These are phyloP conservation scores for Cryptococcus sp. DNA, from an alignment of 1,284 basidiomycete genomes.

Conservation along the genomic window DNA sequence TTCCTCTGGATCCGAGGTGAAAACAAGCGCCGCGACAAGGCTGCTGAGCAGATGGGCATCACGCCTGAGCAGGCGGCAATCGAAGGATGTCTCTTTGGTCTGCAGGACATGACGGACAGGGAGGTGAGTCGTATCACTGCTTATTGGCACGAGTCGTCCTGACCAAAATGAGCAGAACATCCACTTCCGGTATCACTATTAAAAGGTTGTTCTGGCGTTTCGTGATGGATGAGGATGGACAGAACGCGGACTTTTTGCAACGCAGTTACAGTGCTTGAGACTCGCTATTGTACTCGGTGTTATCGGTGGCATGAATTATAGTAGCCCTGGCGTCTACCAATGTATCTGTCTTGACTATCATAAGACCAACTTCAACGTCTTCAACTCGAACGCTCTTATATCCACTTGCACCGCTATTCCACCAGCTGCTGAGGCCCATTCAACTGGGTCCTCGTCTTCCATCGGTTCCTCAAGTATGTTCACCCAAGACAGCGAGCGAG, in stretches of 20 bases:
- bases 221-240: no score
- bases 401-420: constrained; percentile 50
- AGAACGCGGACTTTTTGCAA: no score
- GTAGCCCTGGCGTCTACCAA: no score
- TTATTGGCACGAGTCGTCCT: not conserved
- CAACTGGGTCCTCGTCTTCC: constrained; percentile 50
- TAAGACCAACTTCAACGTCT: constrained; percentile 61
- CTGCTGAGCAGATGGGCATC: constrained; percentile 9
- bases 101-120: constrained; percentile 20
- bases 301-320: no score
- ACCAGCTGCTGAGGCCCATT: constrained; percentile 51
- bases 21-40: constrained; percentile 17
- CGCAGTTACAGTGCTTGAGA: no score
- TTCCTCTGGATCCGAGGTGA: constrained; percentile 16
- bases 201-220: not conserved
- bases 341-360: not conserved
- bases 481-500: constrained; percentile 61
- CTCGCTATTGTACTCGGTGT: no score
- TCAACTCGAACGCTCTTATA: constrained; percentile 78
- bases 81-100: constrained; percentile 16
- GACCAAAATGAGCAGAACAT: not conserved
- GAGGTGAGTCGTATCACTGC: constrained; percentile 7
- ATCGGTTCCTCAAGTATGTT: constrained; percentile 79
- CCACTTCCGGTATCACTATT: not conserved
- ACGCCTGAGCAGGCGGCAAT: constrained; percentile 12